Conservation (phyloP, 2,329 filamentous ascomycete species). For the Lecanosticta acicola region DNA sequence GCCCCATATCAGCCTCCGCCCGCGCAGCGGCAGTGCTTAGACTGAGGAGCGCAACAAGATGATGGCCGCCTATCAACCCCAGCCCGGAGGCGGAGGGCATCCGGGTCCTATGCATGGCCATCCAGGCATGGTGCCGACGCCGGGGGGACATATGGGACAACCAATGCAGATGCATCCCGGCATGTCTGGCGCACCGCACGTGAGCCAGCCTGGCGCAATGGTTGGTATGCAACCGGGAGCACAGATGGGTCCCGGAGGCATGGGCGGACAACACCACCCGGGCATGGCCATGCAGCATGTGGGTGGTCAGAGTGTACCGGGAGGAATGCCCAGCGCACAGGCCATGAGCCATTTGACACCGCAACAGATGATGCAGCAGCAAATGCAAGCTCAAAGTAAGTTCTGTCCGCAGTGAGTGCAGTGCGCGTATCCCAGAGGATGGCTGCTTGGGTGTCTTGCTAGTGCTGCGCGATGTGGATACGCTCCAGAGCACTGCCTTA, state of each 20-base stretch:
- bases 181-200: conserved; percentile 66
- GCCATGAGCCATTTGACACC: conserved; percentile 68
- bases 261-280: conserved; percentile 30
- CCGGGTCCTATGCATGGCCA: conserved; percentile 62
- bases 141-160: conserved; percentile 63
- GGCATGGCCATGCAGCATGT: conserved; percentile 33
- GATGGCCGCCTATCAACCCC: conserved; percentile 67
- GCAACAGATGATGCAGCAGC: conserved; percentile 46
- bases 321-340: conserved; percentile 55
- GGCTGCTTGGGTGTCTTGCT: not conserved
- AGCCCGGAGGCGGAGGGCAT: conserved; percentile 60
- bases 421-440: not conserved
- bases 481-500: not conserved
- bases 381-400: conserved; percentile 32
- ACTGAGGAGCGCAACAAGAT: conserved; percentile 43
- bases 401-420: not conserved
- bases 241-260: conserved; percentile 41
- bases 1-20: conserved; percentile 32
- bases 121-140: conserved; percentile 60
- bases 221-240: conserved; percentile 72
- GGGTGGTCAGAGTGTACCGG: conserved; percentile 41
- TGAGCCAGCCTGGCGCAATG: conserved; percentile 64
- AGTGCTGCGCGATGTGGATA: conserved; percentile 1
- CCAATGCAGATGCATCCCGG: conserved; percentile 65
- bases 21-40: conserved; percentile 7